phyloP scores from a whole-genome alignment of 441 rosid genomes.

The California macrophylla region DNA sequence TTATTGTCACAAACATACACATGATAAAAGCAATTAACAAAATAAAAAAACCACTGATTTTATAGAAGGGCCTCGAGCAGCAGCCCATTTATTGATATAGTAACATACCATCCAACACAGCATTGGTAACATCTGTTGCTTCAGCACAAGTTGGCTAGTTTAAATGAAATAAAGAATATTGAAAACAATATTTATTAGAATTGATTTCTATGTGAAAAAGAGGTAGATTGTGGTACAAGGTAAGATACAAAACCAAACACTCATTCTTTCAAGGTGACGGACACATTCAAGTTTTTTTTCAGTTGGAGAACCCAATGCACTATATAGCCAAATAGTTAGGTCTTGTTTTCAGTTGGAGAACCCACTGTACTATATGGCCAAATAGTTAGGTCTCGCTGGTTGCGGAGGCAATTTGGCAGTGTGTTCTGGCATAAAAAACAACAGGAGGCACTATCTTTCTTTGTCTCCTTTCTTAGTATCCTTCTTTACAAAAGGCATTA shows the following conservation, averaged over 20 bases:
- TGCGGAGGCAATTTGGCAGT: neutral
- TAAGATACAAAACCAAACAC: no score
- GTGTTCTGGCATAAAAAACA: neutral
- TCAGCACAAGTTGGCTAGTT: constrained; percentile 99
- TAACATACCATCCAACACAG: constrained; percentile 77
- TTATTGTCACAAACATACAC: neutral
- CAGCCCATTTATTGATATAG: neutral
- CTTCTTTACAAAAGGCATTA: neutral
- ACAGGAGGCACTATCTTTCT: neutral
- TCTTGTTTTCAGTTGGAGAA: neutral
- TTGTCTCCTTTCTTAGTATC: neutral
- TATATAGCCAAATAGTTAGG: neutral
- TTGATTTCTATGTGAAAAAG: no score
- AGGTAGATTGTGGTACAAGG: no score
- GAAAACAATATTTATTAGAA: no score
- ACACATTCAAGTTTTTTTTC: neutral
- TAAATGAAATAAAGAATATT: no score
- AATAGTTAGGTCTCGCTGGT: neutral
- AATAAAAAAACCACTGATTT: neutral
- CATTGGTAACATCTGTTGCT: constrained; percentile 99
- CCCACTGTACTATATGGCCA: neutral
- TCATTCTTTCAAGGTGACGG: neutral
- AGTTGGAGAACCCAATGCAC: neutral
- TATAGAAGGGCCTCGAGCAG: constrained; percentile 1
- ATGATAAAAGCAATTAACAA: neutral